phyloP scores from a whole-genome alignment of 2,329 filamentous ascomycete genomes.

The Alternaria brassicicola region DNA sequence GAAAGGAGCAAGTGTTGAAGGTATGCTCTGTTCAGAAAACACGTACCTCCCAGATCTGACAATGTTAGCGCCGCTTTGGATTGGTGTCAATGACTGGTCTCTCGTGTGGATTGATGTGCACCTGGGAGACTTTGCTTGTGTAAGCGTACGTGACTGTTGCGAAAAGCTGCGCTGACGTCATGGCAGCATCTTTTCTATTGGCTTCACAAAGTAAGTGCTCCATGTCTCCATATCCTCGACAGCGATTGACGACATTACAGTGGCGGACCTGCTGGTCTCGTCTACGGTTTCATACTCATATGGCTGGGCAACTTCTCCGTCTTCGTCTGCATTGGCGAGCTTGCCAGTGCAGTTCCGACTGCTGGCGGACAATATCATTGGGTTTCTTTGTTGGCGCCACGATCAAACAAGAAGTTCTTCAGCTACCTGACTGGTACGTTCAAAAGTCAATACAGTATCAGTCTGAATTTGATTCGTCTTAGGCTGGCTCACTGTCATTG shows the following conservation, averaged over 20 bases:
- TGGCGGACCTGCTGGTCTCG: conserved; percentile 46
- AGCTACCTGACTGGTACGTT: conserved; percentile 52
- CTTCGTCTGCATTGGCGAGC: conserved; percentile 45
- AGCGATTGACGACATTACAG: conserved; percentile 22
- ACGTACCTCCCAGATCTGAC: conserved; percentile 9
- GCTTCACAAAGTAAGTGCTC: conserved; percentile 44
- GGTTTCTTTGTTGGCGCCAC: conserved; percentile 53
- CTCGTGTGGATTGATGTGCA: conserved; percentile 47
- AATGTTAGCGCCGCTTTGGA: conserved; percentile 43
- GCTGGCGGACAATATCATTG: conserved; percentile 51
- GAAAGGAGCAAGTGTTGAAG: conserved; percentile 47
- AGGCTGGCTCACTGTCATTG: conserved; percentile 55
- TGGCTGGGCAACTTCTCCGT: conserved; percentile 49
- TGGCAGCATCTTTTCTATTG: conserved; percentile 41
- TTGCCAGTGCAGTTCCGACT: conserved; percentile 48
- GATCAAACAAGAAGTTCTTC: conserved; percentile 50
- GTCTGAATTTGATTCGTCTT: conserved; percentile 10
- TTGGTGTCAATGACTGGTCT: conserved; percentile 47
- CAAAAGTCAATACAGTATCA: not conserved
- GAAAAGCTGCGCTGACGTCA: conserved; percentile 1
- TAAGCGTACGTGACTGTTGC: conserved; percentile 20
- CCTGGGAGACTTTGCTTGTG: conserved; percentile 49
- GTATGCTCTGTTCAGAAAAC: conserved; percentile 17
- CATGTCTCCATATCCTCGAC: no score
- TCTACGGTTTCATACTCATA: conserved; percentile 47